A percentile compares a stretch with the other conserved stretches of the same genome.
Conservation (phyloP, 306 rosid species). For the Arachis stenosperma region DNA sequence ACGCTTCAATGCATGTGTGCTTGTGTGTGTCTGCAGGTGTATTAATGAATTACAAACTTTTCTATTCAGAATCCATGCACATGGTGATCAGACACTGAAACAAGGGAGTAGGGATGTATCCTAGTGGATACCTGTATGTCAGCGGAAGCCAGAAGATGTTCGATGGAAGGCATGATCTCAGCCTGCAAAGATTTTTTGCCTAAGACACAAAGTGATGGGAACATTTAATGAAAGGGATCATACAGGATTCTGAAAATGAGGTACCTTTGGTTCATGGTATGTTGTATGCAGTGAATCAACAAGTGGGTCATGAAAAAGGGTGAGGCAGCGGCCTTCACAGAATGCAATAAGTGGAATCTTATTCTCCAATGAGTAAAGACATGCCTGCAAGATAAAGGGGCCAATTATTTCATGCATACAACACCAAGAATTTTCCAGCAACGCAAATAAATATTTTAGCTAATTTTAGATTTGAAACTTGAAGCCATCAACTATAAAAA, state of each 20-base stretch:
- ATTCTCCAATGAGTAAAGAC: slow-evolving; percentile 73
- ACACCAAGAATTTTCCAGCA: slow-evolving; percentile 18
- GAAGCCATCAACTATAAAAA: slow-evolving; percentile 1
- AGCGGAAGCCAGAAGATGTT: slow-evolving; percentile 74
- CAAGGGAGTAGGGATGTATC: slow-evolving; percentile 15
- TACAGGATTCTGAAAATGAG: neutral
- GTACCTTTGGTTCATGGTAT: slow-evolving; percentile 94
- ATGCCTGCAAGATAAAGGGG: slow-evolving; percentile 63
- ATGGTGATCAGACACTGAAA: slow-evolving; percentile 33
- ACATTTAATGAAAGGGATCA: slow-evolving; percentile 27
- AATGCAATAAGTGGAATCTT: slow-evolving; percentile 83
- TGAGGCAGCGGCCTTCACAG: slow-evolving; percentile 79
- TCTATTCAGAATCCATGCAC: slow-evolving; percentile 14
- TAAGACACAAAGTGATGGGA: slow-evolving; percentile 39
- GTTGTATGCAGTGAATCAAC: slow-evolving; percentile 72
- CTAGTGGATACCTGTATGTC: slow-evolving; percentile 71
- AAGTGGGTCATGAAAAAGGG: slow-evolving; percentile 79
- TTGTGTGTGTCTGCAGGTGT: too few species aligned
- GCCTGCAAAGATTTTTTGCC: slow-evolving; percentile 58
- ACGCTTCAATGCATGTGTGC: too few species aligned
- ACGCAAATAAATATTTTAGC: slow-evolving; percentile 17
- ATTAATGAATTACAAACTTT: neutral
- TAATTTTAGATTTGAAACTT: slow-evolving; percentile 20
- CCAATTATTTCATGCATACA: slow-evolving; percentile 6
- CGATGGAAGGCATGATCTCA: slow-evolving; percentile 86